Percentiles rank a stretch among this genome's conserved stretches.
phyloP scores from a whole-genome alignment of 2,329 filamentous ascomycete species.

The Colletotrichum chrysophilum region DNA sequence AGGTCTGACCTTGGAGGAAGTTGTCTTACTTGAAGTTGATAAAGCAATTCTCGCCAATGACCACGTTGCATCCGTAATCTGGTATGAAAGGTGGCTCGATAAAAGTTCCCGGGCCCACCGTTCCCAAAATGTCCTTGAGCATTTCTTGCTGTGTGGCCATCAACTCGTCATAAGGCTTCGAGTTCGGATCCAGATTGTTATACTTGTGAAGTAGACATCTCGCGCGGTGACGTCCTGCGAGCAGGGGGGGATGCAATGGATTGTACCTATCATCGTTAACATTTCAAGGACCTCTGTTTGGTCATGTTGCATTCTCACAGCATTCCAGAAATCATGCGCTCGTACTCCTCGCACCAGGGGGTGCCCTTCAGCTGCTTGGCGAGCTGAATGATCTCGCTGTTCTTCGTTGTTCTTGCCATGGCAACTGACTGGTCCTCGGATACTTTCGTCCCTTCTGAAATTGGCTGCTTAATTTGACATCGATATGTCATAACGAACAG shows the following conservation, averaged over 20 bases:
- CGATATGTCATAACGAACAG: not conserved
- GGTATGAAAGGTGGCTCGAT: conserved; percentile 67
- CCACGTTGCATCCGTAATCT: conserved; percentile 71
- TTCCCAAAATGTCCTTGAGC: conserved; percentile 54
- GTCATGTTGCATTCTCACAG: conserved; percentile 30
- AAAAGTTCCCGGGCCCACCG: conserved; percentile 54
- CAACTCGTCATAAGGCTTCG: conserved; percentile 46
- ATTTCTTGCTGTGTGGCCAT: conserved; percentile 44
- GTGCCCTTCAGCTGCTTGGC: not conserved
- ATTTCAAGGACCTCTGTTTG: not conserved
- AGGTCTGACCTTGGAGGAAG: not conserved
- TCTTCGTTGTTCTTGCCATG: not conserved
- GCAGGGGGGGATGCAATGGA: conserved; percentile 50
- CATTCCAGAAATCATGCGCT: conserved; percentile 70
- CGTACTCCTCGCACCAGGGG: conserved; percentile 57
- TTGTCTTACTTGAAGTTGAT: conserved; percentile 55
- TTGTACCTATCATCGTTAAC: conserved; percentile 42
- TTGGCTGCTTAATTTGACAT: not conserved
- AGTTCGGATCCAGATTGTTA: conserved; percentile 57
- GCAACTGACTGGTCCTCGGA: not conserved
- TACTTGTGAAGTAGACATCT: conserved; percentile 62
- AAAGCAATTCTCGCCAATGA: conserved; percentile 65
- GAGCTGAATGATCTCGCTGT: not conserved
- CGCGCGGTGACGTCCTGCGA: conserved; percentile 55
- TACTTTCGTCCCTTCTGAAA: not conserved